Base-by-base conservation (phyloP, 1,284 basidiomycete species). In the Trametes pubescens region DNA sequence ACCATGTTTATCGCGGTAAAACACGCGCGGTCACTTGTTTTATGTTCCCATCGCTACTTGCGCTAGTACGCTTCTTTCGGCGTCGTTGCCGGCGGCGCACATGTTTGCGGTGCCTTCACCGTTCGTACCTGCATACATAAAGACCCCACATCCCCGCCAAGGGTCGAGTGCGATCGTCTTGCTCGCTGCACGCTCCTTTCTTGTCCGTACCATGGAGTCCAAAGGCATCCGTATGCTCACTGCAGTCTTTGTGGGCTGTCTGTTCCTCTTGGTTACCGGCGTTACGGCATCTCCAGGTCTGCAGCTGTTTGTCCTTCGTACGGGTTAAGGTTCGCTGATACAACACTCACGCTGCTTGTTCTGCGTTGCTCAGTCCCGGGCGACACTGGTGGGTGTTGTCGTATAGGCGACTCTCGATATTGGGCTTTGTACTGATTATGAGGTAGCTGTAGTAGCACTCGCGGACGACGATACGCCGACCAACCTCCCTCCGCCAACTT, bases 401-500 rank as follows among this genome's bases (percentile, higher is more conserved):
- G 14, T 34, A 49, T 21, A 24, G 16, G 14, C 44, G 14, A 8
- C 18, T n/a, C 9, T 21, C 29, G 34, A 21, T 14, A 32, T 8
- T 8, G 29, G 29, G 29, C 29, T 32, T 32, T 32, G 21, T 26
- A 26, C 24, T 48, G 22, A 48, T 48, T 6, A 9, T 9, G 46
- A 22, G n/a, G n/a, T n/a, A n/a, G n/a, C n/a, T n/a, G n/a, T n/a
- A n/a, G n/a, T n/a, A n/a, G n/a, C n/a, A n/a, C n/a, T n/a, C n/a
- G n/a, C n/a, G n/a, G n/a, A n/a, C 5, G 34, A 24, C n/a, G 18
- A 60, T n/a, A 60, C 55, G 59, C 51, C 60, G 21, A 51, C 59
- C 29, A 65, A 70, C 52, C 66, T 72, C 21, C 71, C 71, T 1
- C 63, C 62, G 18, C 65, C 68, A 3, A 46, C 66, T 2, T 68